Evolutionary conservation across 352 stramenopile species (phyloP), one percentile per base, ranked within the genome.

Genomic region (Phytophthora meadii): DNA sequence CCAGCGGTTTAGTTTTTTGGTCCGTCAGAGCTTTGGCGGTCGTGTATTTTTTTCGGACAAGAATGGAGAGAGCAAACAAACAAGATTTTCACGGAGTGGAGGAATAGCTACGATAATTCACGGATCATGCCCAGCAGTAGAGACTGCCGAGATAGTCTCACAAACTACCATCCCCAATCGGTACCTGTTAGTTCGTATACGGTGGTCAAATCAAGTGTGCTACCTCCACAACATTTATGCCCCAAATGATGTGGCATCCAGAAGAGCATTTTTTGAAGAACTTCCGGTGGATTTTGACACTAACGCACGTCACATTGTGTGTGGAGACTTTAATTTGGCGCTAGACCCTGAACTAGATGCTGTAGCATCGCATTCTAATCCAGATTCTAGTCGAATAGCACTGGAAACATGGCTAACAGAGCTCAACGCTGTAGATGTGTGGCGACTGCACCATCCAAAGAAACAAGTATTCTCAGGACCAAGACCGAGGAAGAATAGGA

Each of bases 291-390:
- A 41, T 36, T 61, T 61, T 46, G 41, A 61, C 1, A 28, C 45
- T 14, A 14, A 61, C 10, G 53, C 42, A 5, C 25, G 52, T 44
- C 53, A 61, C 19, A 46, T 61, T 45, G 30, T 61, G 5, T 61
- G 53, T 46, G 53, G 53, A n/a, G 53, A 61, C 37, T 61, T 61
- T 53, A 61, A 52, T 61, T 40, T 61, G 19, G 41, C n/a, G 5
- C 15, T 61, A 2, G 53, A 61, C 2, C 28, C 53, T 8, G 14
- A 24, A 1, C 0, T 61, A 6, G 41, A 61, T 25, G 7, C 53
- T 1, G 44, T 22, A n/a, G 9, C 11, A 19, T 9, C 1, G 2
- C 2, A 19, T 5, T 17, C 9, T 2, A 22, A 5, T 7, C 36
- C 51, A 15, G 51, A 3, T 27, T 48, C 51, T 6, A 58, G 51